Conservation (phyloP, 2,329 filamentous ascomycete species). For the Pseudogymnoascus verrucosus region DNA sequence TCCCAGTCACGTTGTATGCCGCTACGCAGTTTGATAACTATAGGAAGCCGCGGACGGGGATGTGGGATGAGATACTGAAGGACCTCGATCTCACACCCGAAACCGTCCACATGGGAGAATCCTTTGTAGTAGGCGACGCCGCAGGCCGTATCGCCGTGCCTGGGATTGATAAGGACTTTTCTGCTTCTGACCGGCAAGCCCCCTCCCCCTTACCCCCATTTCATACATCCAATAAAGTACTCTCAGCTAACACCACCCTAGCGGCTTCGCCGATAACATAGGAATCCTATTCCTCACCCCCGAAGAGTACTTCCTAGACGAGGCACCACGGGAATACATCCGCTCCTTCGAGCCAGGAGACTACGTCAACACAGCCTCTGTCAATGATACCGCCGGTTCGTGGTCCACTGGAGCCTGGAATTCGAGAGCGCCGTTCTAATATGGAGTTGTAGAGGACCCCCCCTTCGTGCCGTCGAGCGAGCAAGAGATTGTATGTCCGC, state of each 20-base stretch:
- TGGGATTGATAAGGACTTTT: slow-evolving; percentile 50
- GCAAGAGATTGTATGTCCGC: background rate
- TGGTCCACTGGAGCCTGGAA: background rate
- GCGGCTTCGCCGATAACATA: slow-evolving; percentile 79
- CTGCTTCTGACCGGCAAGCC: slow-evolving; percentile 47
- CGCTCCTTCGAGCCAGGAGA: slow-evolving; percentile 63
- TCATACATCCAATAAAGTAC: background rate
- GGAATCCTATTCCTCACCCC: slow-evolving; percentile 77
- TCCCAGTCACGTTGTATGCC: slow-evolving; percentile 76
- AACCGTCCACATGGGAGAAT: slow-evolving; percentile 59
- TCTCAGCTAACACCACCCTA: slow-evolving; percentile 24
- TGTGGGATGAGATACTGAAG: slow-evolving; percentile 67
- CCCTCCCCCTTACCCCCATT: background rate
- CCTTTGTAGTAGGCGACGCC: slow-evolving; percentile 88
- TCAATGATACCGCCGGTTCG: slow-evolving; percentile 19
- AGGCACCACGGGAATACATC: slow-evolving; percentile 55
- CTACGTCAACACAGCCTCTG: slow-evolving; percentile 36
- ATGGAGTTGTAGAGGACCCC: background rate
- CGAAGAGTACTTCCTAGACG: slow-evolving; percentile 80
- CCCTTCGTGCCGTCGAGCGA: background rate
- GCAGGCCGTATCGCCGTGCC: slow-evolving; percentile 47
- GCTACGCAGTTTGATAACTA: slow-evolving; percentile 76
- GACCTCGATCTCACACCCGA: slow-evolving; percentile 36
- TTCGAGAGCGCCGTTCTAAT: background rate
- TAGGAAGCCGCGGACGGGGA: slow-evolving; percentile 79